Evolutionary conservation across 2,329 filamentous ascomycete species (phyloP), one percentile per base, ranked within the genome.

Genomic region (Fusarium udum): DNA sequence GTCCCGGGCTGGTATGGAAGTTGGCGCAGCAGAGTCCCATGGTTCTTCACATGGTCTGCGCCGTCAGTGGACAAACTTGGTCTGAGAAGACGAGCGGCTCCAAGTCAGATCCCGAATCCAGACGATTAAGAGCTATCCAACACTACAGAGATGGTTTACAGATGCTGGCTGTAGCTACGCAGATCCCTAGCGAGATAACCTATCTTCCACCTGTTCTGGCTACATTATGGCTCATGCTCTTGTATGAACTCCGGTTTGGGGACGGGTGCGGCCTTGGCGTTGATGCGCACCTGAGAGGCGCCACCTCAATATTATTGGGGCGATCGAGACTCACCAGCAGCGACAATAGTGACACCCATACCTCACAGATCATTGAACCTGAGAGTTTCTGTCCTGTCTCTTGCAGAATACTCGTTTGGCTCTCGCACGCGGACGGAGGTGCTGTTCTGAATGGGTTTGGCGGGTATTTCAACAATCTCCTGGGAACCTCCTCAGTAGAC

Each of bases 11-110:
- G 12, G 43, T 59, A 4, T 59, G 56, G 56, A 59, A 59, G 32
- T 24, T 59, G 11, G 56, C 56, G 2, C 34, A 59, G 16, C n/a
- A 59, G 16, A 51, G 56, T 7, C 32, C 42, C 5, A 59, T 59
- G 56, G 43, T 59, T 4, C 56, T 59, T 37, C 43, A 59, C 16
- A 59, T 59, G 56, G 34, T 59, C 6, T 51, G 42, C 18, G 56
- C 56, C 8, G 32, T 59, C 32, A 51, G 56, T 12, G 43, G 42
- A 2, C 56, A 32, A 3, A n/a, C 45, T 1, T 51, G 32, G 56
- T 59, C 55, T 12, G 55, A 57, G 39, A 57, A 57, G 39, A 32
- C 39, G 1, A 48, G 10, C 8, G 31, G 39, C 0, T 46, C 39
- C 1, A 10, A 48, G 8, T 45, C 39, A 16, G 39, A 57, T n/a